Conservation (phyloP, 2,329 filamentous ascomycete species). For the Microdochium nivale region DNA sequence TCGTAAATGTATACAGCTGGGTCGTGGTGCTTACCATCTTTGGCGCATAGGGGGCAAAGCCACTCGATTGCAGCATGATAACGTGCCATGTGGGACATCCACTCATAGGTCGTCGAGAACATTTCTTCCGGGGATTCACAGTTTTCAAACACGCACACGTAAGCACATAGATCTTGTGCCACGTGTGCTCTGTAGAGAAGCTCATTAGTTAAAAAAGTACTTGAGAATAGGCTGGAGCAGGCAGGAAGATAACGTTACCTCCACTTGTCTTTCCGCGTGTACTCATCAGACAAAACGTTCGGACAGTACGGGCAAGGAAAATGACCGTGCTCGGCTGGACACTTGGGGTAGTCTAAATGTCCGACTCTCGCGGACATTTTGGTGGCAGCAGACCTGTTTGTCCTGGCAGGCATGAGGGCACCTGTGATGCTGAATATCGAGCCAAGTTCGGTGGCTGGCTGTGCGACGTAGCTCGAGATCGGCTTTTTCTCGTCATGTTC, state of each 20-base stretch:
- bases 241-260: background rate
- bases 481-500: background rate
- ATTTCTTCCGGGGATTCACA: background rate
- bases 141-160: background rate
- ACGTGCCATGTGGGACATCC: background rate
- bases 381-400: background rate
- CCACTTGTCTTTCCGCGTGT: background rate
- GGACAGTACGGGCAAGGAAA: background rate
- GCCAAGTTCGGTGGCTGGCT: background rate
- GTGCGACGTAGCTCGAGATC: background rate
- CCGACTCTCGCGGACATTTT: background rate
- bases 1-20: background rate
- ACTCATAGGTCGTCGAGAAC: background rate
- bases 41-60: background rate
- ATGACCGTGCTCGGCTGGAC: background rate
- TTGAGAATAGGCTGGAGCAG: background rate
- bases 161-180: background rate
- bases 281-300: background rate
- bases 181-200: background rate
- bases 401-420: background rate
- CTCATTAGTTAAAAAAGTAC: background rate
- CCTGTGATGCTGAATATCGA: background rate
- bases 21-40: background rate
- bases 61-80: background rate
- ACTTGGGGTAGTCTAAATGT: background rate